phyloP scores from a whole-genome alignment of 2,329 filamentous ascomycete genomes.

The Leptosphaerulina australis region DNA sequence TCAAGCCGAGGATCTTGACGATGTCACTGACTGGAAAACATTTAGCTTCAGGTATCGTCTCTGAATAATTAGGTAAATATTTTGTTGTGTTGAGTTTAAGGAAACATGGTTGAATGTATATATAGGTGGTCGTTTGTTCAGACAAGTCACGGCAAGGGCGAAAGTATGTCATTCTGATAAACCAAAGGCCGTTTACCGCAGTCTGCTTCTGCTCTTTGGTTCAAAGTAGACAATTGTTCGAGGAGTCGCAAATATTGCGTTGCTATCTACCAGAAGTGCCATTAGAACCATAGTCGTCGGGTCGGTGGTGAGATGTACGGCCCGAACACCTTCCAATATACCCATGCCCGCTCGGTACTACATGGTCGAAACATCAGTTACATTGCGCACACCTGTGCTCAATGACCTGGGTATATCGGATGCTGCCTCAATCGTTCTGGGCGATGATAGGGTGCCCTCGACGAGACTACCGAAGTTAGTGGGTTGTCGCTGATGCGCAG shows the following conservation, averaged over 20 bases:
- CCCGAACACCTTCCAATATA: neutral
- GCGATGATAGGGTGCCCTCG: neutral
- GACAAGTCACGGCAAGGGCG: too few species aligned
- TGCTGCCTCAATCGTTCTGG: neutral
- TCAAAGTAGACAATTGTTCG: neutral
- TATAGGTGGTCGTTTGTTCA: too few species aligned
- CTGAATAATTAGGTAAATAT: neutral
- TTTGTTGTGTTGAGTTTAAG: too few species aligned
- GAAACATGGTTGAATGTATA: too few species aligned
- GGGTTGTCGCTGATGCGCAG: neutral
- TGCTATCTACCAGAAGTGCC: neutral
- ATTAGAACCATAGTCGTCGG: neutral
- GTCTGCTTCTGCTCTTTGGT: too few species aligned
- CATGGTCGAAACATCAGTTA: neutral
- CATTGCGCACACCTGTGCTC: neutral
- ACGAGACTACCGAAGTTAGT: neutral
- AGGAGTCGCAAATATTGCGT: neutral
- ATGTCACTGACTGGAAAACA: conserved; percentile 35
- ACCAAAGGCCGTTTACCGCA: too few species aligned
- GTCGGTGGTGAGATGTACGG: neutral
- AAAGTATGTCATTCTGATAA: too few species aligned
- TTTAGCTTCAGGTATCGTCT: conserved; percentile 36
- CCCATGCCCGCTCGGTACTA: neutral
- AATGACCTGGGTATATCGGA: neutral
- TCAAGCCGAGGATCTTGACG: conserved; percentile 31